Percentiles rank a stretch among this genome's conserved stretches.
Evolutionary conservation across 2,329 filamentous ascomycete genomes (phyloP).

Genomic region (Didymella sp.): DNA sequence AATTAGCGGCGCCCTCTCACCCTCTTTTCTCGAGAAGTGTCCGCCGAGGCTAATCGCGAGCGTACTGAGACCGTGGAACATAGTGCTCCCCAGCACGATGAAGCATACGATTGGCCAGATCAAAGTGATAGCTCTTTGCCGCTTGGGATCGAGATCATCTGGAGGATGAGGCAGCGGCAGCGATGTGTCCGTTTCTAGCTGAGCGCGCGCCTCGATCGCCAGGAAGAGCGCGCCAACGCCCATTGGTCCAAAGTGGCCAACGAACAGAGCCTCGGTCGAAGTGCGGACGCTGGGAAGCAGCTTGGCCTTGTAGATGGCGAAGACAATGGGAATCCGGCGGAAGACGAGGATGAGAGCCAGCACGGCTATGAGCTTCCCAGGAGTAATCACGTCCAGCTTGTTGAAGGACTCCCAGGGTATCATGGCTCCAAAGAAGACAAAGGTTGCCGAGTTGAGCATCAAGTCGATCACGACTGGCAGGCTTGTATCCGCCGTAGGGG

Average conservation of each 20-base stretch:
- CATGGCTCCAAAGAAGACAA: slow-evolving; percentile 63
- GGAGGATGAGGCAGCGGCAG: slow-evolving; percentile 56
- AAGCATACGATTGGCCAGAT: slow-evolving; percentile 65
- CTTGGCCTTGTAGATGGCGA: slow-evolving; percentile 54
- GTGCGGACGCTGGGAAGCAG: slow-evolving; percentile 58
- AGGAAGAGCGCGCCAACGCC: slow-evolving; percentile 64
- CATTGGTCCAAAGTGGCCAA: slow-evolving; percentile 65
- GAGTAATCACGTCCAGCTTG: slow-evolving; percentile 47
- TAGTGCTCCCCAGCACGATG: slow-evolving; percentile 60
- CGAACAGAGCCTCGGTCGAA: slow-evolving; percentile 61
- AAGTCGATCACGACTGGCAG: slow-evolving; percentile 61
- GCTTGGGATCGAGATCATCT: slow-evolving; percentile 39
- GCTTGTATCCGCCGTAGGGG: slow-evolving; percentile 54
- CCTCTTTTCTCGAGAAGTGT: slow-evolving; percentile 56
- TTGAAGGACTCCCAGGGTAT: slow-evolving; percentile 60
- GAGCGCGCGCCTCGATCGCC: slow-evolving; percentile 61
- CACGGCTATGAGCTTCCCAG: slow-evolving; percentile 54
- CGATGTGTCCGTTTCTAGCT: slow-evolving; percentile 59
- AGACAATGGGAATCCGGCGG: slow-evolving; percentile 60
- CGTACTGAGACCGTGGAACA: slow-evolving; percentile 63
- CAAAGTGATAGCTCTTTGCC: slow-evolving; percentile 52
- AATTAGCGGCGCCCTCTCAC: slow-evolving; percentile 59
- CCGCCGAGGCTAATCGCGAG: slow-evolving; percentile 58
- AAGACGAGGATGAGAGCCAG: slow-evolving; percentile 60
- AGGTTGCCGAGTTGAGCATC: slow-evolving; percentile 63